Conservation (phyloP, 2,329 filamentous ascomycete genomes). For the Cladorrhinum sp. region DNA sequence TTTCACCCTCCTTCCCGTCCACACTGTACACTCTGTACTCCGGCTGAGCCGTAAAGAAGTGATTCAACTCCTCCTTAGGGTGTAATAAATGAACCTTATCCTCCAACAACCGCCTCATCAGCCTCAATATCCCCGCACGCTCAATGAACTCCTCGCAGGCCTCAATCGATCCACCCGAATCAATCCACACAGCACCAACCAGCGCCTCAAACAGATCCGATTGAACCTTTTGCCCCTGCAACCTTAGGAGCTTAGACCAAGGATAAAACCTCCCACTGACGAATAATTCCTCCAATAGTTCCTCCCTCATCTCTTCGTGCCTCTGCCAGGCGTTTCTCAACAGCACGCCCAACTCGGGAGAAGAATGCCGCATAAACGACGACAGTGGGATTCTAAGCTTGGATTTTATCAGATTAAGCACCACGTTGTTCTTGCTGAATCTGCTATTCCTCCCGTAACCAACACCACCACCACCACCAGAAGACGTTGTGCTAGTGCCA, state of each 20-base stretch:
- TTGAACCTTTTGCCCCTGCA: conserved; percentile 72
- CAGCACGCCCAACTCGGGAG: conserved; percentile 44
- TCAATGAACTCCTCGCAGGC: conserved; percentile 60
- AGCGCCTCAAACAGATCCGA: conserved; percentile 81
- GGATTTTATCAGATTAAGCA: conserved; percentile 22
- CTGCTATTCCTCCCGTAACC: background rate
- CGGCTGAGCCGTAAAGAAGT: conserved; percentile 47
- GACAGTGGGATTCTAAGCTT: conserved; percentile 51
- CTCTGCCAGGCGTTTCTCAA: conserved; percentile 44
- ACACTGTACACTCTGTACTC: conserved; percentile 53
- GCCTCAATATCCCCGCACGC: conserved; percentile 61
- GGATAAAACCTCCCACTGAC: conserved; percentile 58
- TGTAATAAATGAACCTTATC: conserved; percentile 57
- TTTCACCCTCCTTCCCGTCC: conserved; percentile 21
- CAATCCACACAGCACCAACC: conserved; percentile 80
- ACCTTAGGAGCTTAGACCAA: conserved; percentile 67
- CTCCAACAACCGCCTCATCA: conserved; percentile 60
- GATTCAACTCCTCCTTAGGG: conserved; percentile 66
- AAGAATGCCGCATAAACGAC: conserved; percentile 65
- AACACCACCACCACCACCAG: too few species aligned
- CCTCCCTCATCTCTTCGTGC: conserved; percentile 46
- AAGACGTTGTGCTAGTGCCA: conserved; percentile 5
- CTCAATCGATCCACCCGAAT: conserved; percentile 59
- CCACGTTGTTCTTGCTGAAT: conserved; percentile 16
- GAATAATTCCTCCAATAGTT: conserved; percentile 50